These are phyloP conservation scores for Pythium aristosporum DNA, from an alignment of 352 stramenopile genomes.

Conservation along the genomic window DNA sequence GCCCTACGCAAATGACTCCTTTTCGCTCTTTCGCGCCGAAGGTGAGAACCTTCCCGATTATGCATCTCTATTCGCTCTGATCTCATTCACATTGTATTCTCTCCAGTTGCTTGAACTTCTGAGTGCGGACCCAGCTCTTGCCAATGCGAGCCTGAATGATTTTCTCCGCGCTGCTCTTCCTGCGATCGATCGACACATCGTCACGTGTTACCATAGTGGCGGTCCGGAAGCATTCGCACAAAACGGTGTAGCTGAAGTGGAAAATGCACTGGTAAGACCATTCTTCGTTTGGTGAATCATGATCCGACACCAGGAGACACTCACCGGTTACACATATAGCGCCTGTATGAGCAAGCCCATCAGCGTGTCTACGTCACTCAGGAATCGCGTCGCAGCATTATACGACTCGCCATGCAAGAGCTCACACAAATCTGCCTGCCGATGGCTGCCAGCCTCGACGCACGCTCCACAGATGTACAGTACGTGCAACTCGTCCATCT, in stretches of 20 bases:
- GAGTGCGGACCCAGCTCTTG: background rate
- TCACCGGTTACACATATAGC: background rate
- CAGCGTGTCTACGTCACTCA: background rate
- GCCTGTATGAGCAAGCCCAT: background rate
- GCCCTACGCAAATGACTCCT: background rate
- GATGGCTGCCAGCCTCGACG: background rate
- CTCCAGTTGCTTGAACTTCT: constrained; percentile 7
- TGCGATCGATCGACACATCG: constrained; percentile 8
- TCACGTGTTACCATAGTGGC: background rate
- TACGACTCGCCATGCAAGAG: constrained; percentile 15
- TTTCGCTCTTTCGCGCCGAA: constrained; percentile 11
- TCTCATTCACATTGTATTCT: background rate
- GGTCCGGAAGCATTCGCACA: constrained; percentile 5
- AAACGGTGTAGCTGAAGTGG: constrained; percentile 12
- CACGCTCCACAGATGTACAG: constrained; percentile 5
- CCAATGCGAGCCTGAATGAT: constrained; percentile 2
- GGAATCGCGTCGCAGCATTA: constrained; percentile 11
- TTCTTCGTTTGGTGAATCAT: background rate
- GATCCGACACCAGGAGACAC: background rate
- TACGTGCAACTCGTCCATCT: background rate
- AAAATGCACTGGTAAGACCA: constrained; percentile 13
- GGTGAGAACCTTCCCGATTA: background rate
- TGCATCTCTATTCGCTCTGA: background rate
- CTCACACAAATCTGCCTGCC: constrained; percentile 6
- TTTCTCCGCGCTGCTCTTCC: background rate